Evolutionary conservation across 2,329 filamentous ascomycete species (phyloP).

Genomic region (Nothophoma quercina): DNA sequence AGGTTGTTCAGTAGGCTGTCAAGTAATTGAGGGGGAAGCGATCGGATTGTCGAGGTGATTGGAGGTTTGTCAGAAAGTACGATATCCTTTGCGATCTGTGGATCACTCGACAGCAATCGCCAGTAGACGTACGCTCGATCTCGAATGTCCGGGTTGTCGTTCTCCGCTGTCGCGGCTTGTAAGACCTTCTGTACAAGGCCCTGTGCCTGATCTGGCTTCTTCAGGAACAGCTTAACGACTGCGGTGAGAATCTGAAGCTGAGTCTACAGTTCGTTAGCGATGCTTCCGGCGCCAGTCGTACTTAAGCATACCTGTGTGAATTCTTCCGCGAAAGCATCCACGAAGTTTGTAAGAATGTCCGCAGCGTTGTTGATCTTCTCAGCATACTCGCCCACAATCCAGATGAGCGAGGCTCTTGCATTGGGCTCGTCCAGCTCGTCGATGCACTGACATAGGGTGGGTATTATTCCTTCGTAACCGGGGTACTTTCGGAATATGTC

Average conservation of each 20-base stretch:
- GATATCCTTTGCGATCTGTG: constrained; percentile 90
- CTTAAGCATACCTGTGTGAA: constrained; percentile 79
- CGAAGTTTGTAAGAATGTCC: constrained; percentile 88
- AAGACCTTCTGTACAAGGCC: constrained; percentile 92
- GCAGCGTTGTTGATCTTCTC: constrained; percentile 99
- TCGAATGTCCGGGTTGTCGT: constrained; percentile 96
- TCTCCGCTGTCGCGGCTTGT: constrained; percentile 89
- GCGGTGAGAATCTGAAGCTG: constrained; percentile 97
- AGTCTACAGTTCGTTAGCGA: constrained; percentile 67
- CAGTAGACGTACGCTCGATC: constrained; percentile 98
- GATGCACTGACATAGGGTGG: constrained; percentile 93
- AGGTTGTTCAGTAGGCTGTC: constrained; percentile 91
- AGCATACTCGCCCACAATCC: constrained; percentile 98
- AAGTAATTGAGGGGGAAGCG: constrained; percentile 80
- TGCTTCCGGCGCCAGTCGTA: neutral
- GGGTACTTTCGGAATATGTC: constrained; percentile 98
- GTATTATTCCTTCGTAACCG: constrained; percentile 97
- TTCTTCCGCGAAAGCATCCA: constrained; percentile 93
- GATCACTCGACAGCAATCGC: constrained; percentile 91
- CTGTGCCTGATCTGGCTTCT: constrained; percentile 93
- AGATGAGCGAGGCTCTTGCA: constrained; percentile 89
- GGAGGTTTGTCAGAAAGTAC: constrained; percentile 93
- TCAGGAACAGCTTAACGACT: constrained; percentile 96
- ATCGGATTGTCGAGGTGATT: constrained; percentile 93
- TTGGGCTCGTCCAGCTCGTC: constrained; percentile 96